Evolutionary conservation across 2,329 filamentous ascomycete species (phyloP).

Genomic region (Claviceps pazoutovae): DNA sequence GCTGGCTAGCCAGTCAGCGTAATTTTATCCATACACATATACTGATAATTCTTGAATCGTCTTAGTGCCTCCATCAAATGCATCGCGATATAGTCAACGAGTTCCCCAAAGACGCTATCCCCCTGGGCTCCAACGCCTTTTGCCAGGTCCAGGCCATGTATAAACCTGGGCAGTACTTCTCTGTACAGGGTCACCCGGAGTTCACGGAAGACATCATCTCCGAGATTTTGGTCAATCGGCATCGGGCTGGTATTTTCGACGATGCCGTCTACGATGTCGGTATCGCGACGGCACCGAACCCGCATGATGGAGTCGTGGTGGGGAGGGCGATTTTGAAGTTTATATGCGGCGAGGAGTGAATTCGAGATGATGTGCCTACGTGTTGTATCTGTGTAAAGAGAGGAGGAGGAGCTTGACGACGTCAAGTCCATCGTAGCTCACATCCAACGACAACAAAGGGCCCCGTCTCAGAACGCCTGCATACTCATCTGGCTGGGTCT

Average conservation of each 20-base stretch:
- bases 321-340: conserved; percentile 66
- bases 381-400: background rate
- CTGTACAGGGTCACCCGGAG: conserved; percentile 35
- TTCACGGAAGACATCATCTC: conserved; percentile 27
- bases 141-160: conserved; percentile 32
- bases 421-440: background rate
- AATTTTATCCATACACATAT: background rate
- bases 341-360: conserved; percentile 45
- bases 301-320: conserved; percentile 70
- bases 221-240: conserved; percentile 33
- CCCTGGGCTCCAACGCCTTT: conserved; percentile 25
- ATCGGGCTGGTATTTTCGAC: conserved; percentile 52
- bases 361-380: background rate
- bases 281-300: conserved; percentile 46
- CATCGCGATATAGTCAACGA: conserved; percentile 30
- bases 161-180: conserved; percentile 22
- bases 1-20: background rate
- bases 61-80: conserved; percentile 30
- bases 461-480: background rate
- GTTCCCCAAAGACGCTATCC: conserved; percentile 24
- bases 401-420: too few species aligned
- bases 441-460: too few species aligned
- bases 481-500: background rate
- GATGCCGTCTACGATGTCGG: conserved; percentile 57
- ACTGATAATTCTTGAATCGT: conserved; percentile 6